Evolutionary conservation across 768 basidiomycete species (phyloP), one percentile per base, ranked within the genome.

Genomic region (Gautieria morchelliformis): DNA sequence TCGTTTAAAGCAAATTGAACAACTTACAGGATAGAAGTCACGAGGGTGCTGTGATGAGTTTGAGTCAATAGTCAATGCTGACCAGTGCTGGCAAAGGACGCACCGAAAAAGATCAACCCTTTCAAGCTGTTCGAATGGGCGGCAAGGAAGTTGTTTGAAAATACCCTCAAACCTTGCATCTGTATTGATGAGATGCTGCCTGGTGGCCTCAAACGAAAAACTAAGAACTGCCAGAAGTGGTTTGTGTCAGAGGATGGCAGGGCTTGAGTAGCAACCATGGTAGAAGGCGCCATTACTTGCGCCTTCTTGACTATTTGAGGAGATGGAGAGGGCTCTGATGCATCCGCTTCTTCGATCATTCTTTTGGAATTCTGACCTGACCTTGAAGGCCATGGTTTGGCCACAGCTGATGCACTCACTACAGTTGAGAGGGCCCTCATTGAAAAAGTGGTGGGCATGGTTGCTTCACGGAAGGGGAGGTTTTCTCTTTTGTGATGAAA

Each of bases 91-190:
- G 40, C 4, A 55, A n/a, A 44, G 10, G 30, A 52, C 71, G 59
- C 66, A 88, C 87, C 82, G 77, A 68, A 93, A 94, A 1, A 91
- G 90, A 66, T 92, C 87, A n/a, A 92, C 77, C 40, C 73, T 73
- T 64, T 90, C 85, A 17, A 87, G 74, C 10, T 79, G 74, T 64
- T 89, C 81, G 67, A 82, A 96, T 1, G 92, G 91, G 61, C 79
- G 84, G 70, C 90, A 93, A 42, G 72, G 71, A 64, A 89, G 69
- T 51, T 76, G 74, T 24, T 68, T 62, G 68, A 94, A 93, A 10
- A 94, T 59, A 40, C 79, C 77, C 52, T 73, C 72, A 69, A 93
- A 96, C 4, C 93, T 82, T 11, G 73, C 65, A 63, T 94, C 93
- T 6, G 74, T 78, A 2, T 62, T 55, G 56, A 83, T 79, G 33